A percentile compares a stretch with the other conserved stretches of the same genome.
These are phyloP conservation scores for Pythium scleroteichum DNA, from an alignment of 352 stramenopile species.

Conservation along the genomic window DNA sequence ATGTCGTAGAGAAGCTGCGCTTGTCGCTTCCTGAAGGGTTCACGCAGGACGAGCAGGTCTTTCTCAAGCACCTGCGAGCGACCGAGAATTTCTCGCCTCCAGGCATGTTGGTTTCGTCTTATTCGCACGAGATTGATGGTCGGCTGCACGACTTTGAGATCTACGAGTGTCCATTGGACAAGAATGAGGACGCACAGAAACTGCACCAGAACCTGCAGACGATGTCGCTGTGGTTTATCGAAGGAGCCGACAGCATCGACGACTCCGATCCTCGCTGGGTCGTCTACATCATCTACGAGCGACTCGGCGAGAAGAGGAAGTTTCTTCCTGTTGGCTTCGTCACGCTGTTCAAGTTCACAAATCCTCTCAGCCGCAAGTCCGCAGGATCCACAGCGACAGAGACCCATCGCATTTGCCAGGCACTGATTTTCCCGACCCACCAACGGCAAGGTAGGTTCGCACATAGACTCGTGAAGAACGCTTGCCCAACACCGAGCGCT, in stretches of 20 bases:
- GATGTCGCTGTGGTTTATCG: conserved; percentile 81
- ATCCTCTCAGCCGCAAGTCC: conserved; percentile 64
- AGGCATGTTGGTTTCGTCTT: conserved; percentile 42
- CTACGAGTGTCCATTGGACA: conserved; percentile 60
- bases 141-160: conserved; percentile 55
- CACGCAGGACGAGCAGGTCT: conserved; percentile 41
- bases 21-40: conserved; percentile 47
- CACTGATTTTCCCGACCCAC: conserved; percentile 72
- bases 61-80: conserved; percentile 23
- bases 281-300: conserved; percentile 79
- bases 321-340: conserved; percentile 66
- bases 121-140: conserved; percentile 30
- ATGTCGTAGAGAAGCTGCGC: conserved; percentile 52
- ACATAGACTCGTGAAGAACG: neutral
- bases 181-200: conserved; percentile 53
- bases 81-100: conserved; percentile 38
- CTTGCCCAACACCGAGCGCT: neutral
- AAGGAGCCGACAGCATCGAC: conserved; percentile 81
- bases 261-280: conserved; percentile 76
- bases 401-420: conserved; percentile 84
- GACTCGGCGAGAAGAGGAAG: conserved; percentile 13
- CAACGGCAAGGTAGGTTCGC: conserved; percentile 65
- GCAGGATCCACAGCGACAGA: conserved; percentile 42
- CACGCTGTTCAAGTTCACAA: conserved; percentile 85
- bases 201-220: conserved; percentile 73